Evolutionary conservation across 805 yeast species (phyloP), one percentile per base, ranked within the genome.

Genomic region (Wickerhamomyces queroliae): DNA sequence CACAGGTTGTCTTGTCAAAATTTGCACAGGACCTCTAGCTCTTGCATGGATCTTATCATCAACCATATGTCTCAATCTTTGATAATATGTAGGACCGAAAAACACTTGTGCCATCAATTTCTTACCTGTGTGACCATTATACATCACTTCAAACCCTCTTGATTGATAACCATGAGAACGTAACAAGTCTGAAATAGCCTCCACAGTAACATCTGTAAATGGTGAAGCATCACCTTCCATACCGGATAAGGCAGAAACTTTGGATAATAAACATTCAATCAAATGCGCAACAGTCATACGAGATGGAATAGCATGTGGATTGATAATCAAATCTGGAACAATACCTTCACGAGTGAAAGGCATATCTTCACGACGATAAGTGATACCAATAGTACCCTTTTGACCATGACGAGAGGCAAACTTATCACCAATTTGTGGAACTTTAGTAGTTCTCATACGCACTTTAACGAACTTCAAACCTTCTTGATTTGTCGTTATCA

Each of bases 211-310:
- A 64, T 90, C 98, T 0, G 98, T 93, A 62, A 93, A 93, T 36
- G 99, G 99, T 7, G 98, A 89, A 7, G 99, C 99, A 66, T 93
- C 99, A 74, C 99, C 99, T 66, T 93, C 99, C 56, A 86, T 76
- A 58, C 98, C 99, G 35, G 95, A 82, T 53, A 93, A 72, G 2
- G 98, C 80, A 4, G 97, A 90, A 32, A 93, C 98, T 67, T 93
- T 93, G 37, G 95, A 84, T 54, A 93, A 71, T 63, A 93, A 72
- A 83, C 99, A 93, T 72, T 93, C 99, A 66, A 93, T 91, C 72
- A 93, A 83, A 73, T 93, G 98, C 36, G 99, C 99, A 45, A 93
- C 99, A 30, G 99, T 93, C 99, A 93, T 93, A 77, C 99, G 97
- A 42, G 99, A 93, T 52, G 99, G 99, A 76, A 93, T 93, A 60